These are phyloP conservation scores for Zymoseptoria ardabiliae DNA, from an alignment of 2,329 filamentous ascomycete genomes.

Conservation along the genomic window DNA sequence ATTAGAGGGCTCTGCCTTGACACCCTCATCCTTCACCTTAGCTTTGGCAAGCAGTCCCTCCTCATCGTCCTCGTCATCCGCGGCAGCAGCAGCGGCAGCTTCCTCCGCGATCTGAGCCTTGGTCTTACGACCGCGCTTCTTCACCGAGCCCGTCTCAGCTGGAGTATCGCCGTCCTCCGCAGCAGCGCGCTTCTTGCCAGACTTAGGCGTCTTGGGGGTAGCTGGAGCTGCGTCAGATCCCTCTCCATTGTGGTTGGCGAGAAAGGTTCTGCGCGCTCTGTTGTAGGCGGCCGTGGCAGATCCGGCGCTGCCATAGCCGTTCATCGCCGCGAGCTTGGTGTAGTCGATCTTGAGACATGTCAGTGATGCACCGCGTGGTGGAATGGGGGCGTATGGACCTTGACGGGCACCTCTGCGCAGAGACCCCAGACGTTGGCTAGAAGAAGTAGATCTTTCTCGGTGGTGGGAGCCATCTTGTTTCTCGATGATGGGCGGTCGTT, in stretches of 20 bases:
- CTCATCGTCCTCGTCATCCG: background rate
- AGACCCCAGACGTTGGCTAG: conserved; percentile 4
- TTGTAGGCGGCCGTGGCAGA: conserved; percentile 32
- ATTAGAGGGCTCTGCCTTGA: background rate
- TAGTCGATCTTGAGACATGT: conserved; percentile 16
- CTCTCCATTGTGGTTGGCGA: conserved; percentile 50
- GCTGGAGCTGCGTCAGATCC: no score
- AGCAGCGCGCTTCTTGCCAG: background rate
- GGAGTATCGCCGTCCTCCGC: background rate
- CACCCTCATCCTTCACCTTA: background rate
- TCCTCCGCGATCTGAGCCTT: background rate
- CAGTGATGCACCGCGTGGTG: background rate
- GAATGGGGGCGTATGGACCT: background rate
- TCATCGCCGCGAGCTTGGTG: no score
- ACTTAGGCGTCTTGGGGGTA: background rate
- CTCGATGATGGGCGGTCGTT: background rate
- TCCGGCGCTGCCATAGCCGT: no score
- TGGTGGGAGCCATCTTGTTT: background rate
- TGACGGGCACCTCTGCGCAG: conserved; percentile 5
- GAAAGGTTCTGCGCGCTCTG: conserved; percentile 63
- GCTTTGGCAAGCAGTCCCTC: background rate
- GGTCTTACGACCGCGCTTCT: conserved; percentile 1
- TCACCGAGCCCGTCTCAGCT: background rate
- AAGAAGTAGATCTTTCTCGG: conserved; percentile 5
- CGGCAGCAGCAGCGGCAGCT: background rate